Evolutionary conservation across 2,329 filamentous ascomycete genomes (phyloP), one percentile per base, ranked within the genome.

Genomic region (Sclerotinia spermophila): DNA sequence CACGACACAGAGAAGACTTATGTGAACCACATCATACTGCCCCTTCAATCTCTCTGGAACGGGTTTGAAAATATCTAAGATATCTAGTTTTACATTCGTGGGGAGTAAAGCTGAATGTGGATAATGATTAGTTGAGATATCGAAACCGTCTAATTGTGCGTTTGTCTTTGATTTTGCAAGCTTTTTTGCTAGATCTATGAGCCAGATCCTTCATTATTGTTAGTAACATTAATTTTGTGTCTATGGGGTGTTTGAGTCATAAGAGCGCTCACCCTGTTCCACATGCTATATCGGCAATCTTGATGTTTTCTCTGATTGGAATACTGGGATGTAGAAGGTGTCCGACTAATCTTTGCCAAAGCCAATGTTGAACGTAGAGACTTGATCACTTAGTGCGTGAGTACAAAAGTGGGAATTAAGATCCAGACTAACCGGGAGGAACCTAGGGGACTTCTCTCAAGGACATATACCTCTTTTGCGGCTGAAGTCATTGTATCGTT

Each of bases 151-250:
- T 44, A 69, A 21, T 44, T 69, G 44, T n/a, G 27, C 59, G 2
- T 10, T 27, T 19, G 24, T 65, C 24, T 56, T 44, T 19, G 48
- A 69, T 44, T 56, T 21, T 21, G 27, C 17, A 42, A 69, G 48
- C 15, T 69, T n/a, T 69, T 56, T 64, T 19, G 67, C 67, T 35
- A 69, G 17, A 40, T 69, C 67, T 30, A 69, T 21, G 27, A 69
- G 27, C 58, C 58, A 69, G 35, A 69, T 69, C 56, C 67, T 69
- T 13, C 5, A 10, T 6, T 42, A 11, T 55, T 33, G 48, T 66
- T 66, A 60, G 42, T 8, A 24, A 35, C 17, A 48, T 59, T 35
- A 4, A 3, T 33, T 30, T 21, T 21, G 24, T 59, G 24, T 11
- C 19, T 17, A 10, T 10, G 33, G 2, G 38, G 24, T 35, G 11